These are phyloP conservation scores for Xylariaceae sp. DNA, from an alignment of 2,329 filamentous ascomycete species.

Conservation along the genomic window DNA sequence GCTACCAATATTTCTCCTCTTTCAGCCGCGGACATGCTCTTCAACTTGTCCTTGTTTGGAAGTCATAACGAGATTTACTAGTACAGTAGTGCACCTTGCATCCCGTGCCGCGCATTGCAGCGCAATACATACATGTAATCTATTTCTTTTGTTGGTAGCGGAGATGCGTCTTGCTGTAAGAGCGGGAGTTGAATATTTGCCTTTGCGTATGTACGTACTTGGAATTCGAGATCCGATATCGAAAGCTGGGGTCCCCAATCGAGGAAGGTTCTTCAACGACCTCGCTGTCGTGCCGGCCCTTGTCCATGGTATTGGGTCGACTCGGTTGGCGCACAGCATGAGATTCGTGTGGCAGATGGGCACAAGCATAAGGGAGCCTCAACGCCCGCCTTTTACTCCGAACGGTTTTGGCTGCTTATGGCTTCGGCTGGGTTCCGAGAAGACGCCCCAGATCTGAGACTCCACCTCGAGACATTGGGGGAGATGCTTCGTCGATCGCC, in stretches of 20 bases:
- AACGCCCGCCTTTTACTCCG: constrained; percentile 32
- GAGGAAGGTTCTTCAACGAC: neutral
- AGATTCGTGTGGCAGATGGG: constrained; percentile 30
- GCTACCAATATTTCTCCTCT: neutral
- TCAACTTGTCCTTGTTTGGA: too few species aligned
- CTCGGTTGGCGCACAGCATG: constrained; percentile 39
- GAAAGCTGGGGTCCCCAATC: too few species aligned
- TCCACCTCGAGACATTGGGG: constrained; percentile 29
- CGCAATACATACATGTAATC: too few species aligned
- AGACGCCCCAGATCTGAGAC: constrained; percentile 26
- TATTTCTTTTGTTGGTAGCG: too few species aligned
- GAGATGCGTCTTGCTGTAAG: too few species aligned
- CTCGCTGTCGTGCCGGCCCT: constrained; percentile 26
- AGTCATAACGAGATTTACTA: constrained; percentile 7
- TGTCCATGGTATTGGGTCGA: constrained; percentile 37
- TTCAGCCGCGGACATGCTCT: neutral
- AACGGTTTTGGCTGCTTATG: constrained; percentile 40
- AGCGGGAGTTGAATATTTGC: too few species aligned
- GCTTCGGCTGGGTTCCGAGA: constrained; percentile 39
- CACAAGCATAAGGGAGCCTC: constrained; percentile 35
- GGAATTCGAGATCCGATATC: neutral
- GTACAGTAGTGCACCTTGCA: constrained; percentile 1
- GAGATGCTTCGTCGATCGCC: constrained; percentile 21
- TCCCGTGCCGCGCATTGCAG: too few species aligned
- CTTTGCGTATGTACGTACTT: too few species aligned